phyloP scores from a whole-genome alignment of 2,329 filamentous ascomycete species.

The Fusarium bulbicola region DNA sequence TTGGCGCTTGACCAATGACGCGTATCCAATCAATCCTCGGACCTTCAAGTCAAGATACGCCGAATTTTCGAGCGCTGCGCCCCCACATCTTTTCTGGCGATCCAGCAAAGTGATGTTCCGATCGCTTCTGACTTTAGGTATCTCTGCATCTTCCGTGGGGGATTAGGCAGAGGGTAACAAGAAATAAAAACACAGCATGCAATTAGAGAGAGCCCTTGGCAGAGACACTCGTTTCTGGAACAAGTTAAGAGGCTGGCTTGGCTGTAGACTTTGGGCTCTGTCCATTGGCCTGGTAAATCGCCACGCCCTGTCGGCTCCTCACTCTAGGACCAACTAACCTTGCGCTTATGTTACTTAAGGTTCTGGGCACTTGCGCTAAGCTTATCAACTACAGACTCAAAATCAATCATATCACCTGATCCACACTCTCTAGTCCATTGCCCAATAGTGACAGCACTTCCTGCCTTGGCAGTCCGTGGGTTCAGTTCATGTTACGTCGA shows the following conservation, averaged over 20 bases:
- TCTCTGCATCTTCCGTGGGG: conserved; percentile 10
- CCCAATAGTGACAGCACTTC: conserved; percentile 16
- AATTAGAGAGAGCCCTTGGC: conserved; percentile 1
- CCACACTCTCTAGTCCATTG: conserved; percentile 2
- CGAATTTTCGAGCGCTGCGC: background rate
- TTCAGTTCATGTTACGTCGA: conserved; percentile 3
- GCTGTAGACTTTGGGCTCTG: background rate
- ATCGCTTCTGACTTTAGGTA: background rate
- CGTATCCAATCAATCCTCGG: conserved; percentile 24
- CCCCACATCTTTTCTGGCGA: background rate
- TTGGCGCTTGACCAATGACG: conserved; percentile 36
- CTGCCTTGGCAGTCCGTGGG: conserved; percentile 14
- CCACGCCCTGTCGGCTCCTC: conserved; percentile 11
- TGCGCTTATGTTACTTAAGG: conserved; percentile 36
- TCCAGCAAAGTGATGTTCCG: background rate
- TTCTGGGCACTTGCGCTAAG: conserved; percentile 38
- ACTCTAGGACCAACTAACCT: conserved; percentile 17
- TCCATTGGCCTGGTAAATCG: conserved; percentile 19
- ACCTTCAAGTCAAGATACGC: conserved; percentile 6
- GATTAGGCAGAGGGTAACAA: background rate
- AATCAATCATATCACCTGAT: conserved; percentile 17
- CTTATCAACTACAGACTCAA: conserved; percentile 31
- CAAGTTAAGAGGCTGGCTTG: conserved; percentile 28
- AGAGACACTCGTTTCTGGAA: conserved; percentile 19
- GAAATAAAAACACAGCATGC: background rate